phyloP scores from a whole-genome alignment of 2,329 filamentous ascomycete genomes.

The Pseudogymnoascus sp. region DNA sequence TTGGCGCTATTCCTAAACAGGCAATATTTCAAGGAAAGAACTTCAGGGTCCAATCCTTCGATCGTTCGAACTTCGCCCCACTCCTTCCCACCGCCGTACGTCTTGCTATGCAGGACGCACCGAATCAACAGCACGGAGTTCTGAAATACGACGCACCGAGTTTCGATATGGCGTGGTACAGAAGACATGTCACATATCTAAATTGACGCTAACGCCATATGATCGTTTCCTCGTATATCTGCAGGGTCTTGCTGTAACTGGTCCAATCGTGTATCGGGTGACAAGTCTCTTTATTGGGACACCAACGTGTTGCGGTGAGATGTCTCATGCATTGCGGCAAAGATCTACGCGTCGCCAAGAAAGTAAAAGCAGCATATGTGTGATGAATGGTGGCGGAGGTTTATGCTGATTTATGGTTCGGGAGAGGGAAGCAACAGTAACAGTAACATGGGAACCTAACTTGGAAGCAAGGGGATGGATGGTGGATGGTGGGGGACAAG shows the following conservation, averaged over 20 bases:
- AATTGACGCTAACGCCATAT: neutral
- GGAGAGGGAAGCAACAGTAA: neutral
- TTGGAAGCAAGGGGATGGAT: neutral
- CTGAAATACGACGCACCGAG: neutral
- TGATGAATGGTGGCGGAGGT: neutral
- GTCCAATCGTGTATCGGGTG: neutral
- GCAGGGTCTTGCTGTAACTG: neutral
- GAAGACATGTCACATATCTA: neutral
- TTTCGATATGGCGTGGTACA: neutral
- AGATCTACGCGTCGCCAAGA: neutral
- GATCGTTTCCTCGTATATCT: neutral
- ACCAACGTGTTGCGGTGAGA: neutral
- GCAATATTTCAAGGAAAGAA: neutral
- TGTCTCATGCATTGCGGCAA: neutral
- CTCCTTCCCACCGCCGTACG: neutral
- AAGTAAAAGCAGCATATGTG: neutral
- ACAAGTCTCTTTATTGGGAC: conserved; percentile 5
- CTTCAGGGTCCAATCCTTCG: conserved; percentile 1
- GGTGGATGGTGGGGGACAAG: neutral
- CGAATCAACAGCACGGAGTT: neutral
- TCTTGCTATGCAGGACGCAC: neutral
- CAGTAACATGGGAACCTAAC: neutral
- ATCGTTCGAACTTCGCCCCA: neutral
- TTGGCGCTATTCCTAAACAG: neutral
- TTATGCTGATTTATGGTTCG: neutral